Conservation (phyloP, 345 rosid species). For the Eucalyptus regnans region DNA sequence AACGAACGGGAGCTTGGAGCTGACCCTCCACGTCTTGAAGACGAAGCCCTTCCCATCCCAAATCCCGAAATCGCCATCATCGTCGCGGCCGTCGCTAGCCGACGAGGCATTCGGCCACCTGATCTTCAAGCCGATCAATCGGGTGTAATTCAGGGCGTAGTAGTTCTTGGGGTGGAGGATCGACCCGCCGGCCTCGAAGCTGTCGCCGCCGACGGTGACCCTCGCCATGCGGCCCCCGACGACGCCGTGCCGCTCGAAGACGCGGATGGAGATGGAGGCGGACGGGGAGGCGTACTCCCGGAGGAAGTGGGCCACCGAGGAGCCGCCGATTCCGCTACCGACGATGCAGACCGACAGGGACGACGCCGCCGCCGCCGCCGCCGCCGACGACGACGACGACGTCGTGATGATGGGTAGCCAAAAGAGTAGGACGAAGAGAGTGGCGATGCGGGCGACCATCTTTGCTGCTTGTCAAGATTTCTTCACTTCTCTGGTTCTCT, state of each 20-base stretch:
- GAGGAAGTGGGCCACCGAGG: conserved; percentile 87
- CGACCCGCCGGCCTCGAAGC: conserved; percentile 85
- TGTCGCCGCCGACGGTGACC: conserved; percentile 40
- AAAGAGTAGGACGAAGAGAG: conserved; percentile 5
- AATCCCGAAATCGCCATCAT: conserved; percentile 37
- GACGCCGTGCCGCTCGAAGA: conserved; percentile 21
- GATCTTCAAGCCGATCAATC: conserved; percentile 25
- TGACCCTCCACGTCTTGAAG: conserved; percentile 38
- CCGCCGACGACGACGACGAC: neutral
- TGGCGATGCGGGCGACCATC: neutral
- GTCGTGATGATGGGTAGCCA: neutral
- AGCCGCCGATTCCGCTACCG: conserved; percentile 87
- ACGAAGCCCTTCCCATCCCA: conserved; percentile 70
- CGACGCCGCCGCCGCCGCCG: neutral
- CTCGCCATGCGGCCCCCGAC: conserved; percentile 95
- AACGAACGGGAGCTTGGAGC: conserved; percentile 21
- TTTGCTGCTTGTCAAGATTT: neutral
- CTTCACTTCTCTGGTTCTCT: neutral
- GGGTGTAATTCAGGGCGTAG: conserved; percentile 53
- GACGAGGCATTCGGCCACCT: conserved; percentile 20
- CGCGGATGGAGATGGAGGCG: neutral
- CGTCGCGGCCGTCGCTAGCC: conserved; percentile 20
- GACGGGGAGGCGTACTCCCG: conserved; percentile 33
- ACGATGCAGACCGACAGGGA: conserved; percentile 54
- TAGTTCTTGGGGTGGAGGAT: conserved; percentile 87